Base-by-base conservation (phyloP, 192 early-diverging fungal genomes). In the Nowakowskiella sp. region DNA sequence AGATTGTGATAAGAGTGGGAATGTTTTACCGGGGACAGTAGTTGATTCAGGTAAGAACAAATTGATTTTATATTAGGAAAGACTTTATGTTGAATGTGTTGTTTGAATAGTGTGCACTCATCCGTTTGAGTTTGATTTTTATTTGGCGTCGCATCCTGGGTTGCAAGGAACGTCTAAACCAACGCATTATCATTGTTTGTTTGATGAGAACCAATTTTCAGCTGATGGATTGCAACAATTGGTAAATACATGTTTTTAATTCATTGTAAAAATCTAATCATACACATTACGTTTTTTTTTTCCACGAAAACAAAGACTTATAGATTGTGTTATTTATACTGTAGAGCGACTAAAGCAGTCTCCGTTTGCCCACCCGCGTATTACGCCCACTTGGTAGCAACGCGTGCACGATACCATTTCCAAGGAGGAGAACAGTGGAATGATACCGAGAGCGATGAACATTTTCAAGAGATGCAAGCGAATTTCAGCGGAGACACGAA, bases 301-400 rank as follows among this genome's bases (percentile, higher is more conserved):
- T n/a, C n/a, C n/a, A n/a, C n/a, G n/a, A n/a, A n/a, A n/a, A 19
- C 1, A 1, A 19, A 25, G 9, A 51, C 62, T 25, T 65, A 25
- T 25, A 26, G 33, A 25, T 57, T 56, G 21, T 62, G 60, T 43
- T 64, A 65, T 31, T 26, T 68, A 6, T 71, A 51, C 51, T 30
- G 27, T 47, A 26, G 53, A 34, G 66, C 72, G 10, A 73, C 72
- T 13, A 48, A 66, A 22, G 55, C 71, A 21, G 74, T 76, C 2
- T 73, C 69, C 33, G 46, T 76, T 26, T 54, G 61, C n/a, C 76
- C 72, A 8, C 69, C 74, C 4, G 68, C 59, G 1, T 76, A 72
- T 54, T 76, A 76, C 49, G 68, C 73, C 24, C 62, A 76, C 49
- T 42, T 72, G 8, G 61, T 76, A 8, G 72, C 74, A 3, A 51